These are phyloP conservation scores for Hymenoscyphus scutula DNA, from an alignment of 2,329 filamentous ascomycete genomes.

Conservation along the genomic window DNA sequence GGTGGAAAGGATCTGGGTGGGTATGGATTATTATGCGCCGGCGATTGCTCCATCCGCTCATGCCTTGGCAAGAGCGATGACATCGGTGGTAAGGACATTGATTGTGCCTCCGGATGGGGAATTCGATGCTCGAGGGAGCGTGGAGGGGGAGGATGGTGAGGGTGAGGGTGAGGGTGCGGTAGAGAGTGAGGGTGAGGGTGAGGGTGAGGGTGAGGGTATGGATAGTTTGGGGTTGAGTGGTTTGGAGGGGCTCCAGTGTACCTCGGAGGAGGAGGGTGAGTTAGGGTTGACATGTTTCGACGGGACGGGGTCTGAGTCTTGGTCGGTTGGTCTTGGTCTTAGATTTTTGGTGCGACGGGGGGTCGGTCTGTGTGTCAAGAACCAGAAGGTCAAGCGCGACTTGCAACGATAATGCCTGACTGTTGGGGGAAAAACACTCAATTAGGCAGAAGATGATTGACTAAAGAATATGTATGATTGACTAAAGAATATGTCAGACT, in stretches of 20 bases:
- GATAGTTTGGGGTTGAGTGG: slow-evolving; percentile 3
- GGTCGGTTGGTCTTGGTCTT: not conserved
- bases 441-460: not conserved
- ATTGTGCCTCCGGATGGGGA: slow-evolving; percentile 10
- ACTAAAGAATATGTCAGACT: not conserved
- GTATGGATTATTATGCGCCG: slow-evolving; percentile 8
- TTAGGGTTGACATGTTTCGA: slow-evolving; percentile 10
- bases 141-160: not conserved
- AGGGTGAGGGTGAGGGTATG: slow-evolving; percentile 3
- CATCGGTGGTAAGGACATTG: slow-evolving; percentile 25
- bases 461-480: too few species aligned
- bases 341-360: too few species aligned
- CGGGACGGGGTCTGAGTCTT: too few species aligned
- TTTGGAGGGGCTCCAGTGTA: not conserved
- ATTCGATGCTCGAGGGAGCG: not conserved
- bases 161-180: too few species aligned
- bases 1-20: slow-evolving; percentile 17
- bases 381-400: not conserved
- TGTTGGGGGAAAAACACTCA: not conserved
- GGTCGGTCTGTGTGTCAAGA: not conserved
- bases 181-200: slow-evolving; percentile 12
- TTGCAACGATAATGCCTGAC: not conserved
- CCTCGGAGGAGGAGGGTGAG: slow-evolving; percentile 9
- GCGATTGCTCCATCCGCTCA: slow-evolving; percentile 13
- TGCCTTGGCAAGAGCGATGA: slow-evolving; percentile 24